phyloP scores from a whole-genome alignment of 768 basidiomycete genomes.

The Tulasnella calospora region DNA sequence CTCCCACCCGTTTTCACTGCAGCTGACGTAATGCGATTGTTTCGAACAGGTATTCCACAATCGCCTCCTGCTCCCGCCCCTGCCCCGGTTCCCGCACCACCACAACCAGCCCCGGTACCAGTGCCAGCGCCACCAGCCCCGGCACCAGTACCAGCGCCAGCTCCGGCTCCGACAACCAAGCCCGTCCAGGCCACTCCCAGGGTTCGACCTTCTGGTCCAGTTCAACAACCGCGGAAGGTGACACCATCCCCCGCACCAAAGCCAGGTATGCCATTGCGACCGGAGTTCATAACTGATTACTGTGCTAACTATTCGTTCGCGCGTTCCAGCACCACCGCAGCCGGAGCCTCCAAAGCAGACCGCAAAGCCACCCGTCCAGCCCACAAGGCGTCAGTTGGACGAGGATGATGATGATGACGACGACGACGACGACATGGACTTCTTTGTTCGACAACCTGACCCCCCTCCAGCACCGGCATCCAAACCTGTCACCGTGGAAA shows the following conservation, averaged over 20 bases:
- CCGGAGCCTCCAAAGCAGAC: neutral
- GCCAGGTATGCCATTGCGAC: neutral
- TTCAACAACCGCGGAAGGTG: neutral
- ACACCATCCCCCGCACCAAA: neutral
- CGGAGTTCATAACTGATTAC: neutral
- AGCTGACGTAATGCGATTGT: neutral
- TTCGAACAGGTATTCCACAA: neutral
- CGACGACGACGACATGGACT: neutral
- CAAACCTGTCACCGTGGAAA: neutral
- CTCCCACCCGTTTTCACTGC: neutral
- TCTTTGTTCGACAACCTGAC: neutral
- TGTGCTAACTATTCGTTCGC: neutral
- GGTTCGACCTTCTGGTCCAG: neutral
- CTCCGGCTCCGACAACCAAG: neutral
- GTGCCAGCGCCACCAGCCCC: neutral
- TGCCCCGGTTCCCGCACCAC: neutral
- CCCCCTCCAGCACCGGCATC: neutral
- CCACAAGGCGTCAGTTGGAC: neutral
- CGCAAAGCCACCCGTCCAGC: neutral
- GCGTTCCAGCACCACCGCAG: neutral
- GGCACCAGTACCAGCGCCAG: neutral
- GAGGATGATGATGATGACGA: neutral
- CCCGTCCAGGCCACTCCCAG: neutral
- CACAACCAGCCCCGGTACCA: neutral
- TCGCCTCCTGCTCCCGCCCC: neutral